Evolutionary conservation across 495 filamentous ascomycete genomes (phyloP), one percentile per base, ranked within the genome.

Genomic region (Xylaria flabelliformis): DNA sequence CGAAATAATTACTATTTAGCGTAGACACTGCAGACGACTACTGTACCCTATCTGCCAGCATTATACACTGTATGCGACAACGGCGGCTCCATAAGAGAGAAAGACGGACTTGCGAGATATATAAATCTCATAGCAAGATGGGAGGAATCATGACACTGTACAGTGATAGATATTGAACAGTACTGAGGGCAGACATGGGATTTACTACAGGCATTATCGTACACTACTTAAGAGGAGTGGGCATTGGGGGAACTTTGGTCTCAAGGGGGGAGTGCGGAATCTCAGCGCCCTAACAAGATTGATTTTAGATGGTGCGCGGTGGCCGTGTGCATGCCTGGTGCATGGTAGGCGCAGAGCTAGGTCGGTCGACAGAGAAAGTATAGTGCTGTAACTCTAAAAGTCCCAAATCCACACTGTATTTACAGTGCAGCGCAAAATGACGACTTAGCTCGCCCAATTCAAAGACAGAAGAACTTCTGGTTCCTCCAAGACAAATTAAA

Each of bases 401-500:
- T 21, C 10, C 34, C 32, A 1, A n/a, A 29, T 39, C 7, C 51
- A 32, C 36, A 68, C 65, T 58, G 64, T 67, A 34, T 61, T 26
- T 67, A 67, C 65, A 7, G 65, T 67, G 50, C 51, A 42, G 65
- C 4, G 29, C 64, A 53, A 24, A 13, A 53, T 53, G 44, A 53
- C 46, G 64, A 50, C 42, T 24, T 36, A 17, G 32, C 9, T 46
- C 24, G n/a, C 26, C 34, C 56, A 50, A 26, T 34, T 51, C 55
- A 39, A 29, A 62, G 42, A 67, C 67, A 65, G 26, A 6, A 65
- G 41, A 29, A 41, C 62, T 41, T 42, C 42, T 65, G 39, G 55
- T 32, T 32, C 56, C 10, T 56, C 50, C 53, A 73, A 62, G 56
- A 73, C 65, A 68, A 72, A 73, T 67, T 73, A 64, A 71, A 71